These are phyloP conservation scores for Chaetomium globosum DNA, from an alignment of 2,329 filamentous ascomycete genomes.

Conservation along the genomic window DNA sequence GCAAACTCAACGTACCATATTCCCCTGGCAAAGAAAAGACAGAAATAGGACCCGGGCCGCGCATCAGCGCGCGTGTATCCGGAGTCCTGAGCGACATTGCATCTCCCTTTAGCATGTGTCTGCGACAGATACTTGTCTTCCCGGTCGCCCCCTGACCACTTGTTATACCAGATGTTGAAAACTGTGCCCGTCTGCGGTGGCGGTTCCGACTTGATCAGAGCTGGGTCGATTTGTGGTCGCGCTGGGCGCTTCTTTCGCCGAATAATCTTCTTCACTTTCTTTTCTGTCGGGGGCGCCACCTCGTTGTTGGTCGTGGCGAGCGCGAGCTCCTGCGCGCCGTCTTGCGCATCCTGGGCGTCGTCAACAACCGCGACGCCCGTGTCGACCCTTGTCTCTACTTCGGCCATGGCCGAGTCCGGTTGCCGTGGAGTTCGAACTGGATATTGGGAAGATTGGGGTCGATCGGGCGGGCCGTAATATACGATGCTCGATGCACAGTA, in stretches of 20 bases:
- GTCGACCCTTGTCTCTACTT: slow-evolving; percentile 30
- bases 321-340: slow-evolving; percentile 40
- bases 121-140: slow-evolving; percentile 89
- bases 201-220: slow-evolving; percentile 78
- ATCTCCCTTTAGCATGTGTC: slow-evolving; percentile 78
- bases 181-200: slow-evolving; percentile 91
- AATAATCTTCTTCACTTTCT: slow-evolving; percentile 87
- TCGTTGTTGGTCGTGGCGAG: slow-evolving; percentile 48
- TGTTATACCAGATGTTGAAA: slow-evolving; percentile 99
- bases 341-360: slow-evolving; percentile 32
- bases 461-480: not conserved
- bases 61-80: slow-evolving; percentile 79
- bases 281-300: slow-evolving; percentile 52
- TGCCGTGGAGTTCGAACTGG: not conserved
- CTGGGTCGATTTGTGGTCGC: slow-evolving; percentile 84
- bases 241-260: slow-evolving; percentile 89
- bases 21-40: slow-evolving; percentile 86
- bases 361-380: slow-evolving; percentile 20
- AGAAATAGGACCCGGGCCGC: slow-evolving; percentile 83
- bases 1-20: slow-evolving; percentile 53
- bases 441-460: not conserved
- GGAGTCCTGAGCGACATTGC: slow-evolving; percentile 78
- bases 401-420: slow-evolving; percentile 23
- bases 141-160: slow-evolving; percentile 93
- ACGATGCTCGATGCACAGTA: not conserved